Base-by-base conservation (phyloP, 495 filamentous ascomycete genomes). In the Beverwykella pulmonaria region DNA sequence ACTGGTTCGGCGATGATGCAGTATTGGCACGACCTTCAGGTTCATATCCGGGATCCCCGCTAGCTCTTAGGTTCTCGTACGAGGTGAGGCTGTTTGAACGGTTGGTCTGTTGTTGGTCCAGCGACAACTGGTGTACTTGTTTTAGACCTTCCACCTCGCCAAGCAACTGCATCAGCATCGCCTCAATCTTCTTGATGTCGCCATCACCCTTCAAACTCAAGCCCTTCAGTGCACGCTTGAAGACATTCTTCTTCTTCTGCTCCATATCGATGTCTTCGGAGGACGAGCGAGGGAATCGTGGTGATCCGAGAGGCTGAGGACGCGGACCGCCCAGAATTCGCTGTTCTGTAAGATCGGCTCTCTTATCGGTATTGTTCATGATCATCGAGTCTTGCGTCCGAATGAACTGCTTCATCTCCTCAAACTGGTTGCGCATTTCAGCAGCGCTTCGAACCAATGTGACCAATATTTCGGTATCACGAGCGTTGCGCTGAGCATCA, bases 391-490 rank as follows among this genome's bases (percentile, higher is more conserved):
- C 92, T 49, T 93, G 92, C 47, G 93, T 89, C 1, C 87, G 88
- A 47, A 99, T 86, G 75, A 93, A 88, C 69, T 86, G 89, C 83
- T 95, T 97, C 87, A 99, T 90, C 68, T 96, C 93, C 71, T 97
- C 92, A 73, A 98, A 97, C 14, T 90, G 93, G 65, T 90, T 96
- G 61, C 94, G 91, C 92, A 98, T 97, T 73, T 99, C 94, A 12
- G 95, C 92, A 17, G 95, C 93, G 66, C 92, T 92, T 55, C 92
- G 87, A 52, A 98, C 94, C 41, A 99, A 83, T 2, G 94, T 96
- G 53, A 98, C 90, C 30, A 99, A 78, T 57, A 99, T 97, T 78
- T 98, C 94, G 0, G 94, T 99, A 71, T 99, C 94, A 41, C 93
- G 84, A 50, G 94, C 94, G 78, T 95, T 97, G 34, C 94, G 91